Percentiles rank a stretch among this genome's conserved stretches.
Conservation (phyloP, 306 rosid species). For the Luffa acutangula region DNA sequence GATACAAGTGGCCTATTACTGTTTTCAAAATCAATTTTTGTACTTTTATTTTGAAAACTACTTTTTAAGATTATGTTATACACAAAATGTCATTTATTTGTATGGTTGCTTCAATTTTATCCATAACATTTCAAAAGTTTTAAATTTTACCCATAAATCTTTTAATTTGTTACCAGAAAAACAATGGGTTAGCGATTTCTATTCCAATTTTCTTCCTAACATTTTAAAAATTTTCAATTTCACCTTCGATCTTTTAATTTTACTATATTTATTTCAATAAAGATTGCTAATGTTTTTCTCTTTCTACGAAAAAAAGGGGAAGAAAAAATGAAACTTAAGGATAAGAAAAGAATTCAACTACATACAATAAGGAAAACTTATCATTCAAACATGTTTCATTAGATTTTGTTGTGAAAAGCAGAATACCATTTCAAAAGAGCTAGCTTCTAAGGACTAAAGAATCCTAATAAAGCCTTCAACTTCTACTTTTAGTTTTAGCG, state of each 20-base stretch:
- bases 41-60: background rate
- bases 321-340: background rate
- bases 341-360: background rate
- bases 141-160: background rate
- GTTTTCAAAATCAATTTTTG: background rate
- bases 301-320: too few species aligned
- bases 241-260: too few species aligned
- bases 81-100: background rate
- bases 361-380: background rate
- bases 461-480: background rate
- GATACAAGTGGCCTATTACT: background rate
- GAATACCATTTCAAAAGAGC: background rate
- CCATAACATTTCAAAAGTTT: background rate
- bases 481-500: background rate
- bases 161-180: background rate
- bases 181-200: background rate
- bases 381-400: background rate
- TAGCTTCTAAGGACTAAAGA: background rate
- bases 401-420: background rate
- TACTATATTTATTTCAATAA: too few species aligned
- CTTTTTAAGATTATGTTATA: background rate
- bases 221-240: background rate
- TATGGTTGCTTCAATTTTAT: background rate
- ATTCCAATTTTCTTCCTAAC: background rate
- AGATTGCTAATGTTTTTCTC: too few species aligned